Evolutionary conservation across 768 basidiomycete species (phyloP).

Genomic region (Leccinum subtestaceum): DNA sequence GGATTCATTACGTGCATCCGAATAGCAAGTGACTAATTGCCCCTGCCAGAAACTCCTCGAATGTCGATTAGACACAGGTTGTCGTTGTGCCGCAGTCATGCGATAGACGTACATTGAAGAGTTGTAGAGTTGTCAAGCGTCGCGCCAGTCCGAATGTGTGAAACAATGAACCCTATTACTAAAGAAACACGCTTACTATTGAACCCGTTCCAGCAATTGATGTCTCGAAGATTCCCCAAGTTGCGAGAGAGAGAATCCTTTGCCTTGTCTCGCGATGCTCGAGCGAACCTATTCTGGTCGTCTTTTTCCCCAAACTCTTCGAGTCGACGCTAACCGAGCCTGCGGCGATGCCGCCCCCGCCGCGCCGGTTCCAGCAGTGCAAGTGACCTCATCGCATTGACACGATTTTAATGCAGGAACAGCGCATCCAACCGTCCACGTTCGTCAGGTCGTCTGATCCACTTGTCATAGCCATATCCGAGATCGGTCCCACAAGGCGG

Average conservation of each 20-base stretch:
- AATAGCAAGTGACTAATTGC: slow-evolving; percentile 2
- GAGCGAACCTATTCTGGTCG: neutral
- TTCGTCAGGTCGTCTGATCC: too few species aligned
- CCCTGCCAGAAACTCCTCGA: neutral
- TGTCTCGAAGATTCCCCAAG: neutral
- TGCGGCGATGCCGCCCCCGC: too few species aligned
- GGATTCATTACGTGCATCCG: slow-evolving; percentile 12
- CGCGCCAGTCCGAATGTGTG: neutral
- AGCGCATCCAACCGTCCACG: too few species aligned
- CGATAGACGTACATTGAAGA: neutral
- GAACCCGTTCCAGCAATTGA: neutral
- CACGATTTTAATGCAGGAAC: too few species aligned
- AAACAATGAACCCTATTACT: neutral
- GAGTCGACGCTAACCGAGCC: slow-evolving; percentile 10
- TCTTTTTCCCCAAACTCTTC: slow-evolving; percentile 11
- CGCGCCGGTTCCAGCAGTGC: too few species aligned
- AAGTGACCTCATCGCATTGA: too few species aligned
- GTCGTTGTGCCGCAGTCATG: neutral
- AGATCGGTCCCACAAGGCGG: slow-evolving; percentile 55
- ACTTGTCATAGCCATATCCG: too few species aligned
- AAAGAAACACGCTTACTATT: neutral
- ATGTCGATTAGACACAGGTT: neutral
- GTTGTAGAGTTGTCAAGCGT: neutral
- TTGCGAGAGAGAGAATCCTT: neutral
- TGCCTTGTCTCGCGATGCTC: neutral